A percentile compares a stretch with the other conserved stretches of the same genome.
These are phyloP conservation scores for Cenchrus fungigraminus DNA, from an alignment of 176 grass and related monocot species.

Conservation along the genomic window DNA sequence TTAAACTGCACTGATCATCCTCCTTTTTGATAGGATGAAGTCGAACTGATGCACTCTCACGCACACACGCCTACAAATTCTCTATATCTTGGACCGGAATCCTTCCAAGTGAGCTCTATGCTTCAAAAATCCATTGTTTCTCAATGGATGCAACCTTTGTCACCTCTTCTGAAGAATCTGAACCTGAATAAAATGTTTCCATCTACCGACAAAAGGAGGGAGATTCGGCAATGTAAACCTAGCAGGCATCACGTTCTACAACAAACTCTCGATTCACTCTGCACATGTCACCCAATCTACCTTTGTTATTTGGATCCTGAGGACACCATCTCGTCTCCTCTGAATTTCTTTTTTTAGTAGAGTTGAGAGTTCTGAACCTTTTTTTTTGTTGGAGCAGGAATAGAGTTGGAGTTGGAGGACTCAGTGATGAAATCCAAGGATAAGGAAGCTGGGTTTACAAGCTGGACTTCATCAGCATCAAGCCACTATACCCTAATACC, in stretches of 20 bases:
- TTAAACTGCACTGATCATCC: too few species aligned
- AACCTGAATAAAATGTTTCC: background rate
- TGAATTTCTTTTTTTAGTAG: background rate
- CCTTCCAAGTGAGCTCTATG: conserved; percentile 59
- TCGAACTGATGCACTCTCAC: conserved; percentile 59
- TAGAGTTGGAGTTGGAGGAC: background rate
- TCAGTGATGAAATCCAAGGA: too few species aligned
- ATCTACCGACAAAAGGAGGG: conserved; percentile 38
- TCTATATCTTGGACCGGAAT: conserved; percentile 77
- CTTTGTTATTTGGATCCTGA: too few species aligned
- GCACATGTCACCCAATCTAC: background rate
- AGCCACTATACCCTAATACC: too few species aligned
- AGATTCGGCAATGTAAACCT: conserved; percentile 55
- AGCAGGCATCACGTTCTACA: conserved; percentile 65
- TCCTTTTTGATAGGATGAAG: conserved; percentile 48
- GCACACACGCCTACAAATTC: conserved; percentile 66
- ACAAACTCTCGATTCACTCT: conserved; percentile 51
- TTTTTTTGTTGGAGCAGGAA: conserved; percentile 44
- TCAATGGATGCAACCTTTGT: background rate
- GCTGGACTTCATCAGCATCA: too few species aligned
- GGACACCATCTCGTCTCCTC: background rate
- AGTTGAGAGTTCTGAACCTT: background rate
- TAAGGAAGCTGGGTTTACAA: too few species aligned
- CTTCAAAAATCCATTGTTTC: background rate
- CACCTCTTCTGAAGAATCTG: background rate